Conservation (phyloP, 495 filamentous ascomycete genomes). For the Podospora pseudoanserina region DNA sequence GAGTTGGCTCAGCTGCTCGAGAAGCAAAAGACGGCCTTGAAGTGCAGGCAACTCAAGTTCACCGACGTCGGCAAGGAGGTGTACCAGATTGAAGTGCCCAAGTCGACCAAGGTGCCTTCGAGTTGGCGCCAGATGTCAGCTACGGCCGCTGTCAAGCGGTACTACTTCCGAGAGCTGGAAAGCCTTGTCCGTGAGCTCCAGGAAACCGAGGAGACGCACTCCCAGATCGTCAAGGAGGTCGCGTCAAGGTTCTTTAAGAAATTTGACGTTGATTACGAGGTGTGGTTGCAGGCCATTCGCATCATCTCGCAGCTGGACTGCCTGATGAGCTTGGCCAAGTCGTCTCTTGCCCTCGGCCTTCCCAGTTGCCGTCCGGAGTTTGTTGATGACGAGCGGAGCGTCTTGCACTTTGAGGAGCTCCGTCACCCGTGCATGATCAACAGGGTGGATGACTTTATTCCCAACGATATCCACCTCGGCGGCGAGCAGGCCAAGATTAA, state of each 20-base stretch:
- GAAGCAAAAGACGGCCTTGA: slow-evolving; percentile 62
- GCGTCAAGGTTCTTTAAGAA: slow-evolving; percentile 76
- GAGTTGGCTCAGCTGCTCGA: slow-evolving; percentile 70
- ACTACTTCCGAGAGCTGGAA: slow-evolving; percentile 84
- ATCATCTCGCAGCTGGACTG: slow-evolving; percentile 93
- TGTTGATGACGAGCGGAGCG: slow-evolving; percentile 75
- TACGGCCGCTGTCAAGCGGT: slow-evolving; percentile 85
- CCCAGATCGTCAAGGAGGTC: slow-evolving; percentile 86
- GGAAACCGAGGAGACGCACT: slow-evolving; percentile 92
- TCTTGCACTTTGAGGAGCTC: slow-evolving; percentile 86
- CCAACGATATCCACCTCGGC: slow-evolving; percentile 88
- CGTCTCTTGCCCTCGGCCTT: slow-evolving; percentile 75
- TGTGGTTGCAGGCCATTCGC: slow-evolving; percentile 84
- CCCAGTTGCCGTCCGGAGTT: slow-evolving; percentile 87
- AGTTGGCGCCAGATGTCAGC: slow-evolving; percentile 95
- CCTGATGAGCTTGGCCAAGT: slow-evolving; percentile 84
- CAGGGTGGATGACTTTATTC: slow-evolving; percentile 90
- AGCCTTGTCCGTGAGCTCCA: slow-evolving; percentile 77
- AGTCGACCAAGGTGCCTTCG: slow-evolving; percentile 81
- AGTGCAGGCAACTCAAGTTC: slow-evolving; percentile 68
- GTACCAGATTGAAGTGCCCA: slow-evolving; percentile 90
- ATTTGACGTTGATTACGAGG: slow-evolving; percentile 81
- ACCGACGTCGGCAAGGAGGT: slow-evolving; percentile 94
- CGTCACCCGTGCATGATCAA: slow-evolving; percentile 92
- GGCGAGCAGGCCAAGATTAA: slow-evolving; percentile 78